Evolutionary conservation across 768 basidiomycete species (phyloP).

Genomic region (Phaeotremella fagi): DNA sequence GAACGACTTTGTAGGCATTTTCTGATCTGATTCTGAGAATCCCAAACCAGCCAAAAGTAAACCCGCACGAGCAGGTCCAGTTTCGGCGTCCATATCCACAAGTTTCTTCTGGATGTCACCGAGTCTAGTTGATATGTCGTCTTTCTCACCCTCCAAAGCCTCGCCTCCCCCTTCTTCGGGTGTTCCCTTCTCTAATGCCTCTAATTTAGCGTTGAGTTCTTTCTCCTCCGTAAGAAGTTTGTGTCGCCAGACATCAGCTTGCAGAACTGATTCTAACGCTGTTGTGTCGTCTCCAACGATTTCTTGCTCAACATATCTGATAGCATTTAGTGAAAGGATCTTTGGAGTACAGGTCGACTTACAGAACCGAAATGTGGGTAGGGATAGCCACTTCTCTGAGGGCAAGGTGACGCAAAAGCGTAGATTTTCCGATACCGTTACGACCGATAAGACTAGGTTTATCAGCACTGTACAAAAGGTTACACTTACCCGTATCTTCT

Average conservation of each 20-base stretch:
- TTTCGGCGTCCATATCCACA: conserved; percentile 98
- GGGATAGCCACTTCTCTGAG: conserved; percentile 92
- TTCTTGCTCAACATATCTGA: conserved; percentile 92
- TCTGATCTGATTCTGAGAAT: conserved; percentile 83
- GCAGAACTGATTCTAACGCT: conserved; percentile 91
- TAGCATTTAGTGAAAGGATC: not conserved
- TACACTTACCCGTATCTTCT: conserved; percentile 42
- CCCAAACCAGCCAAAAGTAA: conserved; percentile 86
- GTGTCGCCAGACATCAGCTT: conserved; percentile 99
- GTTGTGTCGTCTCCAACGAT: conserved; percentile 88
- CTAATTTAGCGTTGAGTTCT: conserved; percentile 65
- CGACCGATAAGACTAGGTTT: conserved; percentile 45
- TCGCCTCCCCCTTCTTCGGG: conserved; percentile 50
- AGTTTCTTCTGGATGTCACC: conserved; percentile 84
- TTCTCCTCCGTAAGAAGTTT: conserved; percentile 81
- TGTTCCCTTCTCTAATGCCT: conserved; percentile 58
- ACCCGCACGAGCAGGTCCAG: conserved; percentile 89
- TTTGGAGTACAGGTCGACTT: conserved; percentile 6
- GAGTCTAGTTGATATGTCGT: conserved; percentile 73
- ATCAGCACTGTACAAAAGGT: conserved; percentile 6
- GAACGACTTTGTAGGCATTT: conserved; percentile 74
- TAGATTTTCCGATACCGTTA: conserved; percentile 87
- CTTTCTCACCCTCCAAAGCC: conserved; percentile 54
- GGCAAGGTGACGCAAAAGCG: conserved; percentile 86
- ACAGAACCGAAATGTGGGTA: conserved; percentile 85